These are phyloP conservation scores for Barbarea vulgaris DNA, from an alignment of 345 rosid genomes.

Conservation along the genomic window DNA sequence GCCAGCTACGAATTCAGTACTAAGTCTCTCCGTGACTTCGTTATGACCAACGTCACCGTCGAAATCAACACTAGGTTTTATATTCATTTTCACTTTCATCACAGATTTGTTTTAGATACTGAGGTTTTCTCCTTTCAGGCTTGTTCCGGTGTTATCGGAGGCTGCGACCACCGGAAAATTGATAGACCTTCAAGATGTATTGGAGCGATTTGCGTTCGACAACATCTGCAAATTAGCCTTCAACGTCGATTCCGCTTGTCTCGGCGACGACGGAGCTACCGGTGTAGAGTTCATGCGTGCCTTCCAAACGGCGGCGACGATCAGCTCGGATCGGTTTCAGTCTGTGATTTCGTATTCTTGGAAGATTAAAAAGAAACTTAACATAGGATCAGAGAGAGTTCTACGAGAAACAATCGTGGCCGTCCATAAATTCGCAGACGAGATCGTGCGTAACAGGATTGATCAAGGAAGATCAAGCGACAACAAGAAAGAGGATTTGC, in stretches of 20 bases:
- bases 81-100: neutral
- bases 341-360: conserved; percentile 41
- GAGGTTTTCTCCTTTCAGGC: conserved; percentile 33
- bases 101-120: neutral
- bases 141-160: conserved; percentile 55
- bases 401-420: conserved; percentile 41
- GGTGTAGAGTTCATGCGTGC: conserved; percentile 47
- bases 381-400: conserved; percentile 53
- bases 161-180: conserved; percentile 40
- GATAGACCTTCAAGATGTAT: conserved; percentile 61
- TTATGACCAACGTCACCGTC: conserved; percentile 55
- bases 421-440: conserved; percentile 55
- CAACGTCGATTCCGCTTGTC: conserved; percentile 62
- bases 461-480: conserved; percentile 47
- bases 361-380: conserved; percentile 50
- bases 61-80: conserved; percentile 38
- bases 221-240: conserved; percentile 74
- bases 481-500: conserved; percentile 51
- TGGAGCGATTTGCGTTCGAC: conserved; percentile 72
- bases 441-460: conserved; percentile 51
- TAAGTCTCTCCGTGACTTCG: conserved; percentile 64
- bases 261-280: conserved; percentile 52
- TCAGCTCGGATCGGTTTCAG: conserved; percentile 47
- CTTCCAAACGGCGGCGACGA: conserved; percentile 49
- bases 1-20: conserved; percentile 79